These are phyloP conservation scores for Boletus rufocinnamomeus DNA, from an alignment of 768 basidiomycete genomes.

Conservation along the genomic window DNA sequence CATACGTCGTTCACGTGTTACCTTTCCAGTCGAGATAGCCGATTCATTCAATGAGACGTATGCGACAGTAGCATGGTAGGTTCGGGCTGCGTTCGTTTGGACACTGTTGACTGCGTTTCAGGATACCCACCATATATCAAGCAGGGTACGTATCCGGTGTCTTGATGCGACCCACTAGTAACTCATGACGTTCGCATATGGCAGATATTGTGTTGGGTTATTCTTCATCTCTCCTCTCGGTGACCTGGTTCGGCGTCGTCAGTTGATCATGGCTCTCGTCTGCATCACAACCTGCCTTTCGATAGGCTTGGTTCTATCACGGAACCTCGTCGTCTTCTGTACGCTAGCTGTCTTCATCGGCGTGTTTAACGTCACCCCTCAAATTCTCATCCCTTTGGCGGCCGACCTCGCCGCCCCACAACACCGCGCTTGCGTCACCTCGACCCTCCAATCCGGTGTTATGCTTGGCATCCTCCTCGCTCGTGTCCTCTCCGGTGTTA, in stretches of 20 bases:
- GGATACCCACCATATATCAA: slow-evolving; percentile 67
- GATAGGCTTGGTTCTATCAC: slow-evolving; percentile 41
- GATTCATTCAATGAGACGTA: slow-evolving; percentile 39
- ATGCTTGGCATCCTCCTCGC: slow-evolving; percentile 34
- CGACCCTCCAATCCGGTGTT: slow-evolving; percentile 36
- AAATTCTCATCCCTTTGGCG: slow-evolving; percentile 44
- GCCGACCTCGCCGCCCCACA: slow-evolving; percentile 44
- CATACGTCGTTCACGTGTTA: neutral
- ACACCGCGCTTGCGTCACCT: slow-evolving; percentile 26
- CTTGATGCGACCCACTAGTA: neutral
- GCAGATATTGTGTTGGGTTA: slow-evolving; percentile 34
- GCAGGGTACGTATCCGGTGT: slow-evolving; percentile 49
- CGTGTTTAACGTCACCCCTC: slow-evolving; percentile 41
- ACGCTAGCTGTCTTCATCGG: slow-evolving; percentile 41
- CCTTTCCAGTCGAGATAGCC: slow-evolving; percentile 34
- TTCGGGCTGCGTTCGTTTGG: neutral
- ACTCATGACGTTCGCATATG: neutral
- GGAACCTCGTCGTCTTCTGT: slow-evolving; percentile 35
- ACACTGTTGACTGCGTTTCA: slow-evolving; percentile 25
- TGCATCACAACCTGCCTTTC: slow-evolving; percentile 38
- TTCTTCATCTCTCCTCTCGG: slow-evolving; percentile 48
- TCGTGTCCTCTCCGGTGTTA: slow-evolving; percentile 39
- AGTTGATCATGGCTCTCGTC: slow-evolving; percentile 40
- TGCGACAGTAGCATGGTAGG: slow-evolving; percentile 36
- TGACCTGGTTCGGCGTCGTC: slow-evolving; percentile 47